Conservation (phyloP, 1,284 basidiomycete species). For the Chalciporus sp. region DNA sequence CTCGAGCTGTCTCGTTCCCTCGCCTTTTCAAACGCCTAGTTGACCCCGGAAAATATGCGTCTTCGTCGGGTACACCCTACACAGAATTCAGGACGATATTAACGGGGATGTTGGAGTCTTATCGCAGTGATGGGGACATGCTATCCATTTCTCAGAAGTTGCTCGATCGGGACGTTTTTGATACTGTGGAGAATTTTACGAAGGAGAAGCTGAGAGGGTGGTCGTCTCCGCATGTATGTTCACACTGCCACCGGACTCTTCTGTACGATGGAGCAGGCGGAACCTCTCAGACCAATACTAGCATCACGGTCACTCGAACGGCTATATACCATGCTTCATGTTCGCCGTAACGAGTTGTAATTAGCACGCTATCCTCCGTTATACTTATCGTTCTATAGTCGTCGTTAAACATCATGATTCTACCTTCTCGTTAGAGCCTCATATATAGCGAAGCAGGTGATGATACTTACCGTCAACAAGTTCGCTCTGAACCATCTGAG, state of each 20-base stretch:
- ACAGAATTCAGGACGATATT: constrained; percentile 91
- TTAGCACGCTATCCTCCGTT: neutral
- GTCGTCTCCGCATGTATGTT: constrained; percentile 49
- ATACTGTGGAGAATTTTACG: constrained; percentile 61
- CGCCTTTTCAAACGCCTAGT: constrained; percentile 89
- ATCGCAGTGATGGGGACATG: constrained; percentile 89
- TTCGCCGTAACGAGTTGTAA: constrained; percentile 33
- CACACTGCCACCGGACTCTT: constrained; percentile 48
- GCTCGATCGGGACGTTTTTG: constrained; percentile 82
- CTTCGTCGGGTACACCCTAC: constrained; percentile 71
- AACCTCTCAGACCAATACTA: constrained; percentile 19
- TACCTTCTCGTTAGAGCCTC: constrained; percentile 2
- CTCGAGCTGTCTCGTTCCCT: constrained; percentile 87
- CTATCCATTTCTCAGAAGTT: constrained; percentile 87
- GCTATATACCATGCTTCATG: constrained; percentile 63
- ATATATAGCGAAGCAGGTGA: neutral
- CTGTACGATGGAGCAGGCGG: constrained; percentile 22
- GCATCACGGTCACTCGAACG: constrained; percentile 60
- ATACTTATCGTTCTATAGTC: neutral
- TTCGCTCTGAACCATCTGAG: constrained; percentile 57
- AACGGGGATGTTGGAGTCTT: constrained; percentile 92
- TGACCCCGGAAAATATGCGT: constrained; percentile 56
- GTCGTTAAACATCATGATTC: constrained; percentile 22
- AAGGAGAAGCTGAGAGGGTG: constrained; percentile 55
- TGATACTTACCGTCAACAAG: constrained; percentile 37